Evolutionary conservation across 345 rosid genomes (phyloP).

Genomic region (Syzygium aromaticum): DNA sequence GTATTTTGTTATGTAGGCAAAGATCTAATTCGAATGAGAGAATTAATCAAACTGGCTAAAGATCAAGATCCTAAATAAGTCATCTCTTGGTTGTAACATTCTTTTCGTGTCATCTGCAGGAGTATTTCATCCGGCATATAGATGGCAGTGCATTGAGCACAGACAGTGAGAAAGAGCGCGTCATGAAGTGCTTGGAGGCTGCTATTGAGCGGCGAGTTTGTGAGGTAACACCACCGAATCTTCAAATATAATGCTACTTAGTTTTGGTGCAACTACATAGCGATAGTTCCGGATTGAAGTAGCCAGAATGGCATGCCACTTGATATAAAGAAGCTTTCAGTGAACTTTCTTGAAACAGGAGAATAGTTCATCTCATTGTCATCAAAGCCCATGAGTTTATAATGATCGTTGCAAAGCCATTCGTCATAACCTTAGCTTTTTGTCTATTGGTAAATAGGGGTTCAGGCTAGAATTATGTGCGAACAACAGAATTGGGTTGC

Average conservation of each 20-base stretch:
- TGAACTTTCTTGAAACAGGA: neutral
- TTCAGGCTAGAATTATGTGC: constrained; percentile 48
- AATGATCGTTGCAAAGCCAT: neutral
- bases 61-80: neutral
- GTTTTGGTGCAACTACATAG: neutral
- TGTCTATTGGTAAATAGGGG: constrained; percentile 27
- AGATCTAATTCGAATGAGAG: neutral
- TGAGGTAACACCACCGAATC: constrained; percentile 19
- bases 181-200: constrained; percentile 51
- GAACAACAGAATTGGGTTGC: constrained; percentile 45
- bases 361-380: neutral
- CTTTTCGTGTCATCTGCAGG: constrained; percentile 3
- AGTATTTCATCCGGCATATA: constrained; percentile 25
- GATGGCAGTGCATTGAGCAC: constrained; percentile 22
- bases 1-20: neutral
- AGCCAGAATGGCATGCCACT: neutral
- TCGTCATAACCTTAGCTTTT: too few relatives aligned
- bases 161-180: constrained; percentile 27
- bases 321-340: neutral
- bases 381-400: neutral
- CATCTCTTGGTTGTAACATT: neutral
- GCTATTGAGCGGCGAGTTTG: constrained; percentile 42
- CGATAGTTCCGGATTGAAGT: neutral
- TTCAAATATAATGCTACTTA: neutral
- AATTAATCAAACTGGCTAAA: neutral